A percentile compares a stretch with the other conserved stretches of the same genome.
Conservation (phyloP, 306 rosid genomes). For the Prunus campanulata region DNA sequence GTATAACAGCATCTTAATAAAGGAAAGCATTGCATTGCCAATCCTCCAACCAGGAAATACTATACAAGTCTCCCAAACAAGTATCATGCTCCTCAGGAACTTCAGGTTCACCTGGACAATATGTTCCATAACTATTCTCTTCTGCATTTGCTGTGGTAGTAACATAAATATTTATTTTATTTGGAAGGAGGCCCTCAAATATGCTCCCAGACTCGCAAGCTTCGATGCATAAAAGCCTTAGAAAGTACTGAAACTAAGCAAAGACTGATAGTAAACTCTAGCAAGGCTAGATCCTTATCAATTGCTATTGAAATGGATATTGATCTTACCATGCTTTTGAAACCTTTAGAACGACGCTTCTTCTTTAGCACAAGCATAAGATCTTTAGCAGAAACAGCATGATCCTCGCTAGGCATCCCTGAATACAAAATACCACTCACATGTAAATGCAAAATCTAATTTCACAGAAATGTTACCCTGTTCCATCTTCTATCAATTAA, state of each 20-base stretch:
- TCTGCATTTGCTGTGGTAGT: constrained; percentile 55
- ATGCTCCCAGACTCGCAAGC: constrained; percentile 83
- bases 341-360: constrained; percentile 45
- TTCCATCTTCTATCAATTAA: too few species aligned
- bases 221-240: constrained; percentile 30
- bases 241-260: not conserved
- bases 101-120: constrained; percentile 30
- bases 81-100: constrained; percentile 21
- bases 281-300: too few species aligned
- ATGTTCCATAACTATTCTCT: constrained; percentile 47
- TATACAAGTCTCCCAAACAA: constrained; percentile 68
- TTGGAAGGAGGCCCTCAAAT: constrained; percentile 61
- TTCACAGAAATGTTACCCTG: not conserved
- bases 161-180: constrained; percentile 46
- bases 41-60: constrained; percentile 79
- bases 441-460: not conserved
- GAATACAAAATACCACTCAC: not conserved
- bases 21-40: constrained; percentile 31
- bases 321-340: constrained; percentile 42
- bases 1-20: not conserved
- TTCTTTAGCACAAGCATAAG: constrained; percentile 41
- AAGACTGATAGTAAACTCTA: not conserved
- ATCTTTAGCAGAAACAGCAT: constrained; percentile 23
- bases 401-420: constrained; percentile 39
- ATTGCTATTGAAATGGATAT: not conserved